Conservation (phyloP, 140 eudicot genomes). For the Artemisia princeps region DNA sequence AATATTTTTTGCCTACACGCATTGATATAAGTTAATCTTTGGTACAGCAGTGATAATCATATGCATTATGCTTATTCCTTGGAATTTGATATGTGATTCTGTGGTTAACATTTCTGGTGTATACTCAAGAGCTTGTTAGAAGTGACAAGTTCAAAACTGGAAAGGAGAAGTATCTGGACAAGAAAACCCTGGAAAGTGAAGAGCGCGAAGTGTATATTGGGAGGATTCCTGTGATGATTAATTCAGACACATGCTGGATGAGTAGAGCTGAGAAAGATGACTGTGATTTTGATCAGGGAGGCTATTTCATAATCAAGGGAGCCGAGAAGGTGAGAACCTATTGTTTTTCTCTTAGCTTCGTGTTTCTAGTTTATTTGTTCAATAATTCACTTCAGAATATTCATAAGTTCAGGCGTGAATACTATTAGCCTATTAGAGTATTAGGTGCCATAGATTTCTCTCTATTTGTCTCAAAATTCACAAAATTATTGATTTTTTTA, state of each 20-base stretch:
- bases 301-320: constrained; percentile 85
- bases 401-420: background rate
- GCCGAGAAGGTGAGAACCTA: constrained; percentile 79
- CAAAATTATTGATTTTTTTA: no score
- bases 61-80: constrained; percentile 10
- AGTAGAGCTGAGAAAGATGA: constrained; percentile 45
- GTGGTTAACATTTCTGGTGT: constrained; percentile 43
- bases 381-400: constrained; percentile 3
- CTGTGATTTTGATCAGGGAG: constrained; percentile 91
- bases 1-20: no score
- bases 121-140: constrained; percentile 47
- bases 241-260: constrained; percentile 90
- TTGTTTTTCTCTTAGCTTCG: background rate
- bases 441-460: no score
- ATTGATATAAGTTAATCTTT: background rate
- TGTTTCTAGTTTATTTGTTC: background rate
- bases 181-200: constrained; percentile 30
- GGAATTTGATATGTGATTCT: constrained; percentile 9
- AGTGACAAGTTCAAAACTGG: constrained; percentile 94
- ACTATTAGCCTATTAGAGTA: no score
- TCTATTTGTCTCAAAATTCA: no score
- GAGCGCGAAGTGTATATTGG: constrained; percentile 45
- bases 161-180: constrained; percentile 44
- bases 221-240: constrained; percentile 84
- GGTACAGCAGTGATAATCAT: background rate